Evolutionary conservation across 805 yeast species (phyloP).

Genomic region (Ogataea trehaloabstinens): DNA sequence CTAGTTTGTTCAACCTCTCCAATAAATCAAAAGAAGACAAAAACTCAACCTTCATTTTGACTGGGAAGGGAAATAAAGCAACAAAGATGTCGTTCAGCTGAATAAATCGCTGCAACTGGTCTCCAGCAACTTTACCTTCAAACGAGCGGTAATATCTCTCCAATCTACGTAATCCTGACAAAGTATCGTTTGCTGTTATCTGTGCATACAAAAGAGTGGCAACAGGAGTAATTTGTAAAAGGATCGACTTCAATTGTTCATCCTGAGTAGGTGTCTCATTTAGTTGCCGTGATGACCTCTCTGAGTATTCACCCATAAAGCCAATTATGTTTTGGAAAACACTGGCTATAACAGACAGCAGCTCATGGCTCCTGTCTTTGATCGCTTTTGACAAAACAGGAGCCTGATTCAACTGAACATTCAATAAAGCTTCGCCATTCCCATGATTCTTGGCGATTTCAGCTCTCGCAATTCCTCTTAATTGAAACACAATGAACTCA

Average conservation of each 20-base stretch:
- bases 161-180: conserved; percentile 21
- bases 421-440: conserved; percentile 6
- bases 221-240: conserved; percentile 56
- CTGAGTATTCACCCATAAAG: conserved; percentile 38
- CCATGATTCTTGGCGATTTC: conserved; percentile 6
- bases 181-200: conserved; percentile 37
- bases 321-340: conserved; percentile 21
- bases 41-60: conserved; percentile 18
- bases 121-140: background rate
- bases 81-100: conserved; percentile 25
- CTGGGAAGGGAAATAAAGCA: conserved; percentile 32
- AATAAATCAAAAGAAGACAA: conserved; percentile 11
- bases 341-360: conserved; percentile 2
- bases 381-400: background rate
- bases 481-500: conserved; percentile 42
- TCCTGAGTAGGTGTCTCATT: conserved; percentile 5
- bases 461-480: conserved; percentile 52
- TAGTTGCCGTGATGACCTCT: conserved; percentile 19
- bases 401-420: conserved; percentile 5
- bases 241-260: conserved; percentile 19
- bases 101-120: conserved; percentile 7
- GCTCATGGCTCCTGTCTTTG: conserved; percentile 3
- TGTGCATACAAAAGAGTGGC: conserved; percentile 58
- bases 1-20: conserved; percentile 12
- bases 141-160: conserved; percentile 11